phyloP scores from a whole-genome alignment of 208 protist species.

The Leishmania braziliensis region DNA sequence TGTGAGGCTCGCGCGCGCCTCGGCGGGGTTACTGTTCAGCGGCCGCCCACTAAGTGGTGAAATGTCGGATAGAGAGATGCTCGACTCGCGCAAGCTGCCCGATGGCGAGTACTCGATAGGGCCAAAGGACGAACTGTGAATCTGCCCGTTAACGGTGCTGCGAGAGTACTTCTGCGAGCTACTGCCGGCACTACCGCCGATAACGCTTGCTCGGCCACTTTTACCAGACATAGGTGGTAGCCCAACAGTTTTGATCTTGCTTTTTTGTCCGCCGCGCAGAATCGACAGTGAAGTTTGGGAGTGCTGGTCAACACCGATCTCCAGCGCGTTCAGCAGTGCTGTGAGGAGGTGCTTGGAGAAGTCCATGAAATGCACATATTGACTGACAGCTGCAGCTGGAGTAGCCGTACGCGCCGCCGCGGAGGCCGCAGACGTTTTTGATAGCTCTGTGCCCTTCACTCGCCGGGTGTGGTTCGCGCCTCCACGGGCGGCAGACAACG shows the following conservation, averaged over 20 bases:
- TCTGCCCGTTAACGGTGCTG: not conserved
- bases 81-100: not conserved
- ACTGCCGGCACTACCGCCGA: not conserved
- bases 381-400: not conserved
- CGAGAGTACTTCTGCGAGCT: conserved; percentile 2
- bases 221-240: not conserved
- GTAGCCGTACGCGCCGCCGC: not conserved
- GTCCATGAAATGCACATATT: conserved; percentile 28
- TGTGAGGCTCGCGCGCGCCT: not conserved
- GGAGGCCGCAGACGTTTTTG: not conserved
- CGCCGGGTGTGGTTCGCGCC: not conserved
- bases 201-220: not conserved
- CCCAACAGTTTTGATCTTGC: not conserved
- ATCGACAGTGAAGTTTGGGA: conserved; percentile 13
- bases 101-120: not conserved
- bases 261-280: not conserved
- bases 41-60: not conserved
- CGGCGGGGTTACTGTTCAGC: not conserved
- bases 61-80: conserved; percentile 1
- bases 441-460: not conserved
- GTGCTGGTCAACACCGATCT: conserved; percentile 26
- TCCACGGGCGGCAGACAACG: not conserved
- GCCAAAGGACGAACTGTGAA: not conserved
- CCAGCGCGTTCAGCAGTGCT: conserved; percentile 30
- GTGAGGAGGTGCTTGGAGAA: conserved; percentile 27